phyloP scores from a whole-genome alignment of 352 stramenopile genomes.

The Poterioochromonas sp. region DNA sequence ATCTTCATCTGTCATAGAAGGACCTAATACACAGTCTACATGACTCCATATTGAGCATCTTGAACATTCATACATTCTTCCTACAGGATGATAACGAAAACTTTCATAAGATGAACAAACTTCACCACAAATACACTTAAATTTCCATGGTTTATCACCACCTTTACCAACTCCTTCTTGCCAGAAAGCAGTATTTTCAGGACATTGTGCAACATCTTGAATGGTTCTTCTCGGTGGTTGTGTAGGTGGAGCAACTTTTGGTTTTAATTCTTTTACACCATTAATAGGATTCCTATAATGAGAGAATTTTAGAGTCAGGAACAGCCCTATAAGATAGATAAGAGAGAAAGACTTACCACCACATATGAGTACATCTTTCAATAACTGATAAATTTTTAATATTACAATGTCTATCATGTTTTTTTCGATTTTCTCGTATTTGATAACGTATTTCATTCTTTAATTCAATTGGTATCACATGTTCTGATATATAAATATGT shows the following conservation, averaged over 20 bases:
- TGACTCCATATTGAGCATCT: conserved; percentile 16
- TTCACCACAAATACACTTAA: conserved; percentile 24
- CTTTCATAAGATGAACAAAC: conserved; percentile 33
- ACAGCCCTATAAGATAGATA: background rate
- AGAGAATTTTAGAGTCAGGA: background rate
- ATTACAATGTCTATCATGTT: conserved; percentile 64
- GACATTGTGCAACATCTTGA: background rate
- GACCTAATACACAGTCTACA: conserved; percentile 5
- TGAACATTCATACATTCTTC: conserved; percentile 6
- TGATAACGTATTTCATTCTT: conserved; percentile 63
- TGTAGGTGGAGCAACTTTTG: background rate
- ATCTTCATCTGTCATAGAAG: conserved; percentile 6
- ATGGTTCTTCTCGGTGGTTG: too few species aligned
- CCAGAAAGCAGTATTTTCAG: background rate
- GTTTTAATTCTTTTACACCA: conserved; percentile 16
- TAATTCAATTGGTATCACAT: conserved; percentile 61
- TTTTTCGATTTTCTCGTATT: conserved; percentile 64
- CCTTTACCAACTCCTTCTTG: background rate
- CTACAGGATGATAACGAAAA: conserved; percentile 9
- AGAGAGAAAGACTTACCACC: too few species aligned
- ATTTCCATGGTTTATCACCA: background rate
- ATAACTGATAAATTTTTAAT: conserved; percentile 67
- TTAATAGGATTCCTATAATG: conserved; percentile 35
- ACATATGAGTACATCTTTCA: conserved; percentile 66
- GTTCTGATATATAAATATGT: conserved; percentile 73